phyloP scores from a whole-genome alignment of 2,329 filamentous ascomycete species.

The Hypoxylon sp. region DNA sequence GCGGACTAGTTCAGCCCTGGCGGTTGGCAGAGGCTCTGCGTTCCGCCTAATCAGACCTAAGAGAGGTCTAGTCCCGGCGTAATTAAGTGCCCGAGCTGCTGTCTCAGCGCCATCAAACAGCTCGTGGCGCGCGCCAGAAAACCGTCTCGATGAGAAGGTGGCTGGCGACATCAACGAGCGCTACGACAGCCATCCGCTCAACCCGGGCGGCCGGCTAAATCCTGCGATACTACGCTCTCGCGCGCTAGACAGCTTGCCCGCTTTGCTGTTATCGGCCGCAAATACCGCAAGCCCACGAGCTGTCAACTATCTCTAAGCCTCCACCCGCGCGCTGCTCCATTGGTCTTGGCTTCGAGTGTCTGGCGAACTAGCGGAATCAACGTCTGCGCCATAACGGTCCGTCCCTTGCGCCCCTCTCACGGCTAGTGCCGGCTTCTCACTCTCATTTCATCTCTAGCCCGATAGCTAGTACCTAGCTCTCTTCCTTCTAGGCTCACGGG shows the following conservation, averaged over 20 bases:
- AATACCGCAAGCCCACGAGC: constrained; percentile 16
- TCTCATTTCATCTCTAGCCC: neutral
- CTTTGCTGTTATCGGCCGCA: constrained; percentile 12
- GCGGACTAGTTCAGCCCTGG: constrained; percentile 14
- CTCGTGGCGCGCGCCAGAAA: constrained; percentile 7
- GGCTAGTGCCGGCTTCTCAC: neutral
- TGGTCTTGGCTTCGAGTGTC: too few relatives aligned
- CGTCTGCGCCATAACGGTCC: constrained; percentile 3
- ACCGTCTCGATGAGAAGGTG: constrained; percentile 4
- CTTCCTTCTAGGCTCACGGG: neutral
- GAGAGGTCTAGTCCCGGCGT: constrained; percentile 13
- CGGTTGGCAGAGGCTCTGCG: constrained; percentile 1
- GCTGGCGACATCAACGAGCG: constrained; percentile 10
- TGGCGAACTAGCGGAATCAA: neutral
- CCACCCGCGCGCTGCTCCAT: constrained; percentile 1
- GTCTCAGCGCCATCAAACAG: constrained; percentile 4
- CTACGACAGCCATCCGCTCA: constrained; percentile 4
- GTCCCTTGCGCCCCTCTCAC: neutral
- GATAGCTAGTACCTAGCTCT: neutral
- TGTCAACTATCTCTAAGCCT: neutral
- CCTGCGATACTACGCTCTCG: constrained; percentile 21
- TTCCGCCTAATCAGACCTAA: constrained; percentile 9
- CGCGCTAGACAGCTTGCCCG: constrained; percentile 1
- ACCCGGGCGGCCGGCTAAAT: constrained; percentile 10
- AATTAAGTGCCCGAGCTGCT: constrained; percentile 5